These are phyloP conservation scores for Candida glucosophila DNA, from an alignment of 1,139 yeast genomes.

Conservation along the genomic window DNA sequence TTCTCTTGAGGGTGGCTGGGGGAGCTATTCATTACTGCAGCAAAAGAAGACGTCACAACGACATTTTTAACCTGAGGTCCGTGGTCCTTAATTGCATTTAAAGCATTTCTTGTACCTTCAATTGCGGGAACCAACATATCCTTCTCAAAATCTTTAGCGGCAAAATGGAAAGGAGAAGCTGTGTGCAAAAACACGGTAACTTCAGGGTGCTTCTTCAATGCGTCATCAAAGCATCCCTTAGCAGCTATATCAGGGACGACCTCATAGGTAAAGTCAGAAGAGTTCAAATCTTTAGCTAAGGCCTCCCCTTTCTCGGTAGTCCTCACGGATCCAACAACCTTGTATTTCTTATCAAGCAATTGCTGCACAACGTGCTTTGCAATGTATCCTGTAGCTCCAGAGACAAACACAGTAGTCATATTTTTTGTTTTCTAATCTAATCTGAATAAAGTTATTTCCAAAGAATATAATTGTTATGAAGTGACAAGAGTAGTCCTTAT, in stretches of 20 bases:
- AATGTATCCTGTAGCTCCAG: constrained; percentile 34
- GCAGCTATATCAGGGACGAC: constrained; percentile 20
- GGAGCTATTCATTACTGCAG: constrained; percentile 18
- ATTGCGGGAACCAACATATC: constrained; percentile 18
- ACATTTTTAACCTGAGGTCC: constrained; percentile 43
- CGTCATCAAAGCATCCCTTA: constrained; percentile 23
- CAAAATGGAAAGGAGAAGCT: constrained; percentile 15
- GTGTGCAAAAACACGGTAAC: constrained; percentile 20
- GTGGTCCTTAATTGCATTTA: constrained; percentile 22
- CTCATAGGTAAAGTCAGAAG: constrained; percentile 16
- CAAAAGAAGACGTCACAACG: constrained; percentile 49
- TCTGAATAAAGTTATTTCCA: no score
- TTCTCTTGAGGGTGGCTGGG: constrained; percentile 8
- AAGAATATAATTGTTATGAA: neutral
- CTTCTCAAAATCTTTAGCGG: constrained; percentile 9
- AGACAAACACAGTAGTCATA: constrained; percentile 17
- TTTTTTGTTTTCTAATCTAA: neutral
- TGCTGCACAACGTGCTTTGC: constrained; percentile 22
- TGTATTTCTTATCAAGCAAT: constrained; percentile 18
- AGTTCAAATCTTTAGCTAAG: constrained; percentile 10
- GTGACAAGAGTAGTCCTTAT: neutral
- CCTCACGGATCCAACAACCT: constrained; percentile 30
- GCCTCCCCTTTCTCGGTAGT: constrained; percentile 22
- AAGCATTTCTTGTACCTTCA: constrained; percentile 20
- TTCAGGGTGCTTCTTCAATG: constrained; percentile 20